A percentile compares a stretch with the other conserved stretches of the same genome.
Conservation (phyloP, 2,329 filamentous ascomycete species). For the Claviceps pusilla region DNA sequence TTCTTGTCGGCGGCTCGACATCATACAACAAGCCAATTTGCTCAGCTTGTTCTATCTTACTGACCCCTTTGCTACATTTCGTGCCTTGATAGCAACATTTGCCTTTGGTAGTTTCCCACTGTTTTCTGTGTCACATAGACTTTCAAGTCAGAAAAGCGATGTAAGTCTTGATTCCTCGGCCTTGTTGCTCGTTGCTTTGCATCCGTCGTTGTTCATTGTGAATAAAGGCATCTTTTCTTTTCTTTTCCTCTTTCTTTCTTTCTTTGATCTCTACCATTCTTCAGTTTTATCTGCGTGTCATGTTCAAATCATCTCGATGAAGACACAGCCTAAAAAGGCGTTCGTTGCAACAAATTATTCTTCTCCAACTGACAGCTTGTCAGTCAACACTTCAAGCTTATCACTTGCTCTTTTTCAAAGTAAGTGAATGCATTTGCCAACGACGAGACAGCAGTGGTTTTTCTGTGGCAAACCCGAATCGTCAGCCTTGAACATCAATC, state of each 20-base stretch:
- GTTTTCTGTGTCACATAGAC: constrained; percentile 16
- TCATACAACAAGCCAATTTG: constrained; percentile 33
- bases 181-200: neutral
- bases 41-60: constrained; percentile 45
- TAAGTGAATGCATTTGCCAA: constrained; percentile 4
- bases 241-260: neutral
- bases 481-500: neutral
- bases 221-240: neutral
- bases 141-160: constrained; percentile 12
- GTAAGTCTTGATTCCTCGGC: constrained; percentile 9
- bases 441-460: neutral
- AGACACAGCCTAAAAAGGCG: neutral
- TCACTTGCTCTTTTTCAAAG: constrained; percentile 18
- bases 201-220: neutral
- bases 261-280: neutral
- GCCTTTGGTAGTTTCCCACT: constrained; percentile 19
- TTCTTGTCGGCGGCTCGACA: constrained; percentile 13
- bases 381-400: constrained; percentile 15
- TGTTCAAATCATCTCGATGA: neutral
- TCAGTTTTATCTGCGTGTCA: no score
- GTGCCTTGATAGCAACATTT: constrained; percentile 36
- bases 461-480: neutral
- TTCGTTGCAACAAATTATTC: neutral
- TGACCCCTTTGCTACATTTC: constrained; percentile 43
- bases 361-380: neutral